These are phyloP conservation scores for Primulina huaijiensis DNA, from an alignment of 257 asterid genomes.

Conservation along the genomic window DNA sequence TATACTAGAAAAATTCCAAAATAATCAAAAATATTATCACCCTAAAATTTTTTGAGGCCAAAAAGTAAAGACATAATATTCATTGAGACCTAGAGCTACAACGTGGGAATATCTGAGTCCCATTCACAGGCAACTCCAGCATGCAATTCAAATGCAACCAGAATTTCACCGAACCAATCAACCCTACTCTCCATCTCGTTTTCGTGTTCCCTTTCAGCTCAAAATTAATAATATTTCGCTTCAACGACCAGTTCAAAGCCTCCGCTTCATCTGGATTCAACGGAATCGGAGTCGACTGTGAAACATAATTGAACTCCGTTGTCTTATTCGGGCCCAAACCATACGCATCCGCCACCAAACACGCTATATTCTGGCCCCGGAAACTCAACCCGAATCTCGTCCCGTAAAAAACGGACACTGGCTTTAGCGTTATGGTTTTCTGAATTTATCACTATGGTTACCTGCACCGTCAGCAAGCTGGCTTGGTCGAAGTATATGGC, in stretches of 20 bases:
- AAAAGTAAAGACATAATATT: no score
- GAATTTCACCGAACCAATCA: slow-evolving; percentile 67
- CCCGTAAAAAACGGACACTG: slow-evolving; percentile 44
- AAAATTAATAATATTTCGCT: slow-evolving; percentile 31
- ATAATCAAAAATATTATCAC: no score
- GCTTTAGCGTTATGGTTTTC: slow-evolving; percentile 60
- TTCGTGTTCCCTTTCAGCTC: slow-evolving; percentile 54
- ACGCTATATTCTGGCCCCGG: slow-evolving; percentile 42
- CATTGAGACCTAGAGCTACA: slow-evolving; percentile 50
- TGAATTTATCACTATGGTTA: slow-evolving; percentile 43
- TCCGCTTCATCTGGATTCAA: slow-evolving; percentile 50
- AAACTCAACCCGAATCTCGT: slow-evolving; percentile 43
- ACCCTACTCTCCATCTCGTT: slow-evolving; percentile 68
- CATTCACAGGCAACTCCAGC: slow-evolving; percentile 46
- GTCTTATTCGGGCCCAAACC: slow-evolving; percentile 45
- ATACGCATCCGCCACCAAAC: slow-evolving; percentile 38
- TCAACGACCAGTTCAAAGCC: slow-evolving; percentile 33
- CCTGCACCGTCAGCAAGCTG: slow-evolving; percentile 44
- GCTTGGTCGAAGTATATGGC: slow-evolving; percentile 54
- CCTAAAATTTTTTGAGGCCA: no score
- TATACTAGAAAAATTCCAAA: no score
- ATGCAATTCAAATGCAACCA: slow-evolving; percentile 58
- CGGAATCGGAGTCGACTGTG: slow-evolving; percentile 58
- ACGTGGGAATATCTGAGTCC: slow-evolving; percentile 40
- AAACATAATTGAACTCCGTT: slow-evolving; percentile 35